Base-by-base conservation (phyloP, 1,139 yeast genomes). In the Arxiozyma slooffiae region DNA sequence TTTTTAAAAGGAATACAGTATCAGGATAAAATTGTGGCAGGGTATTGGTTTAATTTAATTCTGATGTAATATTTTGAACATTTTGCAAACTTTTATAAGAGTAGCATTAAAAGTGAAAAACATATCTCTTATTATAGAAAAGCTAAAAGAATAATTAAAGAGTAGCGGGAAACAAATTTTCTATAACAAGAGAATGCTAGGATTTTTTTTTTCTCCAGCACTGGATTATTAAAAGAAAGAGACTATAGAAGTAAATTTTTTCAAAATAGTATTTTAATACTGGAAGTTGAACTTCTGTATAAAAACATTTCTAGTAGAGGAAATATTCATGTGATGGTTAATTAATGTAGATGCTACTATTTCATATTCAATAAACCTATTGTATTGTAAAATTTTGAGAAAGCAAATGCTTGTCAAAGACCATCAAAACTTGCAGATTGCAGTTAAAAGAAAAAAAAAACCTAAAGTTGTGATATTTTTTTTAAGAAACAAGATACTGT, bases 61-160 rank as follows among this genome's bases (percentile, higher is more conserved):
- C 30, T 42, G 45, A 42, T 42, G 45, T 42, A 42, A 14, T 42
- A 30, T 42, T 42, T 34, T 30, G 30, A 38, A 42, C 18, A 20
- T 38, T 24, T 20, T 42, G 45, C 45, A 42, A 42, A 18, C 45
- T 14, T 42, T 42, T 42, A 9, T 21, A 41, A 18, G n/a, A 30
- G 7, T 11, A 30, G 36, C 36, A 30, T 11, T n/a, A 30, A 30
- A 30, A 30, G n/a, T 30, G 36, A 30, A 30, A 30, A 16, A 30
- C 36, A 16, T n/a, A 30, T 30, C 36, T n/a, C 11, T 30, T 30
- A 16, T 30, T 5, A 30, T 30, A 6, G 36, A 14, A 26, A 3
- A 26, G 11, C 7, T 26, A 26, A 8, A 16, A 30, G 36, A 30
- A 11, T 4, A 11, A 6, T 4, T 30, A 30, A 30, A 30, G 2